A percentile compares a stretch with the other conserved stretches of the same genome.
phyloP scores from a whole-genome alignment of 2,329 filamentous ascomycete species.

The Furcasterigmium sp. region DNA sequence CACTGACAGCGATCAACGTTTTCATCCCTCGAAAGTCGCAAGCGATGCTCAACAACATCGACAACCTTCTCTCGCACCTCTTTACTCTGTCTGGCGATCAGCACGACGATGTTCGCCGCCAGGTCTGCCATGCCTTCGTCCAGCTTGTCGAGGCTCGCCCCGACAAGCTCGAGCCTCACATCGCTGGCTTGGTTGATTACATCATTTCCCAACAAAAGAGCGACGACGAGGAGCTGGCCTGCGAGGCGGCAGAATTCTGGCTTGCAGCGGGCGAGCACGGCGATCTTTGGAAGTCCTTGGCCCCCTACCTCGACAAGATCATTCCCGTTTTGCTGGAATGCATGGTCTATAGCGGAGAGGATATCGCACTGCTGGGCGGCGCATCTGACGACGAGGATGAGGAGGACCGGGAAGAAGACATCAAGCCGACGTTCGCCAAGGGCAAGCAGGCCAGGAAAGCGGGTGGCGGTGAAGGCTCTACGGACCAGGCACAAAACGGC shows the following conservation, averaged over 20 bases:
- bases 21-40: conserved; percentile 84
- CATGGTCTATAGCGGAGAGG: conserved; percentile 96
- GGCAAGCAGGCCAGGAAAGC: conserved; percentile 47
- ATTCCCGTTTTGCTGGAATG: conserved; percentile 86
- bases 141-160: conserved; percentile 86
- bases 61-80: conserved; percentile 74
- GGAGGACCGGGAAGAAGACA: conserved; percentile 84
- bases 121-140: conserved; percentile 91
- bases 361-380: conserved; percentile 77
- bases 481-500: conserved; percentile 45
- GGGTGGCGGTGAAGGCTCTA: conserved; percentile 47
- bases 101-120: conserved; percentile 77
- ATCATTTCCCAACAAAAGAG: conserved; percentile 85
- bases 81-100: conserved; percentile 76
- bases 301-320: conserved; percentile 75
- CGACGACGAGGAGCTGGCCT: conserved; percentile 82
- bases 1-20: conserved; percentile 82
- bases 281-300: conserved; percentile 68
- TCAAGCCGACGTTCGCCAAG: conserved; percentile 88
- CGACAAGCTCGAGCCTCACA: conserved; percentile 84
- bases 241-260: conserved; percentile 98
- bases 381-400: conserved; percentile 86
- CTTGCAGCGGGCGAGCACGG: conserved; percentile 86
- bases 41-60: conserved; percentile 74
- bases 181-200: conserved; percentile 84